Base-by-base conservation (phyloP, 495 filamentous ascomycete genomes). In the Penicillium antarcticum region DNA sequence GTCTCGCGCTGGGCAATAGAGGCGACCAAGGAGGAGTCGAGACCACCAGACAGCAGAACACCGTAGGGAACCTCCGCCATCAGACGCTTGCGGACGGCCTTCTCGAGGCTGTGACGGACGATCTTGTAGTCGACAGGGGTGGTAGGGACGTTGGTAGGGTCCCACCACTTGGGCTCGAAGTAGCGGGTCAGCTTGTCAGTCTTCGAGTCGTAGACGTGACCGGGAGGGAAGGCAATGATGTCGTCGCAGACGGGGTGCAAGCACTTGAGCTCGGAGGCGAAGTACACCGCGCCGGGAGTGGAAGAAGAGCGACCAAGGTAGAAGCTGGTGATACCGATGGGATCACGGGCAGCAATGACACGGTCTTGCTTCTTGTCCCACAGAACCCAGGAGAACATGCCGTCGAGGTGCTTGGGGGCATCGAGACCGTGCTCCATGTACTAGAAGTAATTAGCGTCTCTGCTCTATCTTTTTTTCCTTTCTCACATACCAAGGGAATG, bases 41-140 rank as follows among this genome's bases (percentile, higher is more conserved):
- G 80, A 61, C 94, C 94, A 61, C 94, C 94, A 24, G 95, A 97
- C 16, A 98, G 79, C 41, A 98, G 75, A 13, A 98, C 94, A 70
- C 94, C 94, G 67, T 96, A 98, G 14, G 94, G 94, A 40, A 98
- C 94, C 72, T 98, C 94, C 16, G 94, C 94, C 94, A 98, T 98
- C 62, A 98, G 76, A 51, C 94, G 83, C 76, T 98, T 98, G 61
- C 94, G 84, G 39, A 98, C 95, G 23, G 94, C 87, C 69, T 82
- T 85, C 79, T 97, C 94, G 35, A 98, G 77, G 0, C 87, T 86
- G 56, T 84, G 80, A 42, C 94, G 84, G 51, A 98, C 75, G 12
- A 78, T 48, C 73, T 86, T 92, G 65, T 90, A 84, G 73, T 97
- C 88, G 45, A 95, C 73, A 0, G 91, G 88, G 9, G 78, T 86